Conservation (phyloP, 1,284 basidiomycete species). For the Puccinia novopanici region DNA sequence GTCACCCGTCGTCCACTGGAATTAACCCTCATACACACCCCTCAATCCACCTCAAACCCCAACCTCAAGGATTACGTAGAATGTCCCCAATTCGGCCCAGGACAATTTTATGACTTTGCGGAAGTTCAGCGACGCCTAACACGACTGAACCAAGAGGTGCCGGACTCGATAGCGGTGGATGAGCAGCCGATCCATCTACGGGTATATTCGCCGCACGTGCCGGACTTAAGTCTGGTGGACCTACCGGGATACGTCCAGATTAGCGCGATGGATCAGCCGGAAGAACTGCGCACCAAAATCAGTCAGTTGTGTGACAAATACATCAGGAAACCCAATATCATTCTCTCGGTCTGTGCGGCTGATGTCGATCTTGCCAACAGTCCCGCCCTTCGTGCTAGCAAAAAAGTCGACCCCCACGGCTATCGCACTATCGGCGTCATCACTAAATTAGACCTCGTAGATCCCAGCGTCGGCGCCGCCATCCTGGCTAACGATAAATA, state of each 20-base stretch:
- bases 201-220: slow-evolving; percentile 92
- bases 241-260: slow-evolving; percentile 97
- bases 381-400: slow-evolving; percentile 86
- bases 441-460: slow-evolving; percentile 98
- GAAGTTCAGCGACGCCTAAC: slow-evolving; percentile 88
- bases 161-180: slow-evolving; percentile 83
- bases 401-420: slow-evolving; percentile 91
- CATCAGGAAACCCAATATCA: slow-evolving; percentile 95
- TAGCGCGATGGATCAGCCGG: slow-evolving; percentile 90
- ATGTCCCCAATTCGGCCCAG: slow-evolving; percentile 84
- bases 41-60: slow-evolving; percentile 64
- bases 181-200: slow-evolving; percentile 93
- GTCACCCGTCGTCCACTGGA: slow-evolving; percentile 97
- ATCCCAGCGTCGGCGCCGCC: slow-evolving; percentile 75
- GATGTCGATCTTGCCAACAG: slow-evolving; percentile 99
- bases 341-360: slow-evolving; percentile 94
- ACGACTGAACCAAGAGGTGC: slow-evolving; percentile 91
- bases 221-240: slow-evolving; percentile 95
- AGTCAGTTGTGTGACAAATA: slow-evolving; percentile 87
- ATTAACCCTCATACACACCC: slow-evolving; percentile 91
- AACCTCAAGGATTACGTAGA: slow-evolving; percentile 84
- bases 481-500: slow-evolving; percentile 90
- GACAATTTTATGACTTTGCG: slow-evolving; percentile 83
- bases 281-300: slow-evolving; percentile 90
- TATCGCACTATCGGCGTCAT: slow-evolving; percentile 94